Conservation (phyloP, 768 basidiomycete genomes). For the Russula sp. region DNA sequence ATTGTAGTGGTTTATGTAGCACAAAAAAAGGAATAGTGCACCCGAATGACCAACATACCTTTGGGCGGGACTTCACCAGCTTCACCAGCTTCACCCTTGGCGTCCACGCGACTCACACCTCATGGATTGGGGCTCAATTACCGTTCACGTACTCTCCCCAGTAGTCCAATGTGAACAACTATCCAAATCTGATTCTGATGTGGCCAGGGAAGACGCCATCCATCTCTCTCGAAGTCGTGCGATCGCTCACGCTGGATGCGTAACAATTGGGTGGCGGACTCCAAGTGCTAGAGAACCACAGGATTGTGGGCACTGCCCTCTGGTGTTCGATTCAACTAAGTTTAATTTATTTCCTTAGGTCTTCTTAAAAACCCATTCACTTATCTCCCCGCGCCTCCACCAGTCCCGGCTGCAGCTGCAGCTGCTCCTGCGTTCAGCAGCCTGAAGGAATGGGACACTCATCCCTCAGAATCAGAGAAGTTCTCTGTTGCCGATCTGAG, state of each 20-base stretch:
- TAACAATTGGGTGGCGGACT: neutral
- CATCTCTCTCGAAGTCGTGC: slow-evolving; percentile 6
- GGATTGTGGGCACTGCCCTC: neutral
- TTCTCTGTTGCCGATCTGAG: neutral
- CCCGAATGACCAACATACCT: no score
- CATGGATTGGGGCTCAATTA: neutral
- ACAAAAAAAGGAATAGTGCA: neutral
- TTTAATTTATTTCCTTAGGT: neutral
- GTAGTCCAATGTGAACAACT: neutral
- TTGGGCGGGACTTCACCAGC: no score
- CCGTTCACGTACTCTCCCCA: slow-evolving; percentile 1
- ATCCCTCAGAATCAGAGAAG: slow-evolving; percentile 3
- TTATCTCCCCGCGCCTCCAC: slow-evolving; percentile 5
- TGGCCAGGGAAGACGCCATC: neutral
- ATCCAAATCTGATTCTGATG: neutral
- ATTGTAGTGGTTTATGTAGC: neutral
- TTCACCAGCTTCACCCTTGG: no score
- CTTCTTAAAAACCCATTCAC: slow-evolving; percentile 4
- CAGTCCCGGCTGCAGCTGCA: neutral
- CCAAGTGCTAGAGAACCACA: neutral
- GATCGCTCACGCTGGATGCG: slow-evolving; percentile 5
- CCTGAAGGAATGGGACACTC: slow-evolving; percentile 3
- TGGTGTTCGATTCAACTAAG: neutral
- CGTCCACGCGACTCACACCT: no score
- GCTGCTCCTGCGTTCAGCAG: neutral